A percentile compares a stretch with the other conserved stretches of the same genome.
These are phyloP conservation scores for Penicillium fuscoglaucum DNA, from an alignment of 2,329 filamentous ascomycete genomes.

Conservation along the genomic window DNA sequence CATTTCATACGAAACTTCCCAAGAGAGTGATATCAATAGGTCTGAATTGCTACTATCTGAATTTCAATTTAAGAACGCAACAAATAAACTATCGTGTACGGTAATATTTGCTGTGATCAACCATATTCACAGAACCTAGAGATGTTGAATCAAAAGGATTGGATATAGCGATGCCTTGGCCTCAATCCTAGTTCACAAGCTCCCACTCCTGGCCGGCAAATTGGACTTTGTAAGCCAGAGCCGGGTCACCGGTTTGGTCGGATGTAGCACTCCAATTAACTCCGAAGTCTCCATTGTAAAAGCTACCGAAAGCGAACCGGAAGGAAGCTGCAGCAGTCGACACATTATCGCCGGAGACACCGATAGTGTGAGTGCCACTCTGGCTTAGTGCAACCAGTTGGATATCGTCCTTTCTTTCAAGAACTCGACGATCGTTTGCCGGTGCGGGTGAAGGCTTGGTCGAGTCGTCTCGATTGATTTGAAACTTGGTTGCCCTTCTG, in stretches of 20 bases:
- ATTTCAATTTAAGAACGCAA: neutral
- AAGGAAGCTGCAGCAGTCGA: neutral
- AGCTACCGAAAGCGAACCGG: neutral
- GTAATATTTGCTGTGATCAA: too few species aligned
- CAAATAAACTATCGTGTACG: too few species aligned
- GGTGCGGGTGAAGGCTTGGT: neutral
- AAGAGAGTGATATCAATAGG: neutral
- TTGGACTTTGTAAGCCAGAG: neutral
- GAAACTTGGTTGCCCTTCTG: neutral
- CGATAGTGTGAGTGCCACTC: neutral
- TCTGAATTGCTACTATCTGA: neutral
- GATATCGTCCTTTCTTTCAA: neutral
- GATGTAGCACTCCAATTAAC: neutral
- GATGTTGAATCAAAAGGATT: neutral
- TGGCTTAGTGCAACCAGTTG: neutral
- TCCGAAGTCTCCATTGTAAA: neutral
- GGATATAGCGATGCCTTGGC: neutral
- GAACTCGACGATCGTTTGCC: neutral
- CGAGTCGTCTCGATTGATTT: neutral
- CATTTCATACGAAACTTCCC: too few species aligned
- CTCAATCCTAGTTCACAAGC: neutral
- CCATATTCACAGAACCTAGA: neutral
- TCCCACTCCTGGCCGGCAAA: neutral
- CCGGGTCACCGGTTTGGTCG: neutral
- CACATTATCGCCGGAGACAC: neutral